Conservation (phyloP, 2,329 filamentous ascomycete species). For the Verticillium zaregamsianum region DNA sequence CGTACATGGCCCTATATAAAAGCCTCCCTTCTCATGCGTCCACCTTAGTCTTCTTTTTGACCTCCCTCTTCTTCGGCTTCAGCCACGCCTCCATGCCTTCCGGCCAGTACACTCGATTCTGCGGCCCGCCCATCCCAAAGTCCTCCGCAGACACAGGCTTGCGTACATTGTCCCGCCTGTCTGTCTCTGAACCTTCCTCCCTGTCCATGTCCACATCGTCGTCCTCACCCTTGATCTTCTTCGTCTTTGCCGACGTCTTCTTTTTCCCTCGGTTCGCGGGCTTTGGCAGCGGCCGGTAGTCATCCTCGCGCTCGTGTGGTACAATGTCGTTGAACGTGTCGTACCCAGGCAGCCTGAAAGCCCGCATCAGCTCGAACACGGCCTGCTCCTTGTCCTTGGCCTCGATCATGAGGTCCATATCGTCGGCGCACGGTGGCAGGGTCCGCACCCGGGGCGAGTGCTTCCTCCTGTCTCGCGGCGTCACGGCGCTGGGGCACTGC, state of each 20-base stretch:
- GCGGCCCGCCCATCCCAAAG: slow-evolving; percentile 79
- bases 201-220: slow-evolving; percentile 28
- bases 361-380: slow-evolving; percentile 89
- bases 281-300: slow-evolving; percentile 50
- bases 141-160: slow-evolving; percentile 59
- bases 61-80: slow-evolving; percentile 61
- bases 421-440: slow-evolving; percentile 73
- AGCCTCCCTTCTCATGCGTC: neutral
- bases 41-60: neutral
- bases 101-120: slow-evolving; percentile 86
- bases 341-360: slow-evolving; percentile 77
- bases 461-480: slow-evolving; percentile 73
- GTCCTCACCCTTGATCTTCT: slow-evolving; percentile 28
- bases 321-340: slow-evolving; percentile 72
- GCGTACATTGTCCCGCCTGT: slow-evolving; percentile 30
- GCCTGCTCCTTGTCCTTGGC: slow-evolving; percentile 98
- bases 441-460: slow-evolving; percentile 76
- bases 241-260: slow-evolving; percentile 27
- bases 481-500: slow-evolving; percentile 70
- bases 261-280: slow-evolving; percentile 34
- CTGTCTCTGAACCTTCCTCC: slow-evolving; percentile 35
- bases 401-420: slow-evolving; percentile 98
- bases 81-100: slow-evolving; percentile 88
- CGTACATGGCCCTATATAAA: neutral
- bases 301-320: slow-evolving; percentile 72